These are phyloP conservation scores for Nicotiana obtusifolia DNA, from an alignment of 257 asterid genomes.

Conservation along the genomic window DNA sequence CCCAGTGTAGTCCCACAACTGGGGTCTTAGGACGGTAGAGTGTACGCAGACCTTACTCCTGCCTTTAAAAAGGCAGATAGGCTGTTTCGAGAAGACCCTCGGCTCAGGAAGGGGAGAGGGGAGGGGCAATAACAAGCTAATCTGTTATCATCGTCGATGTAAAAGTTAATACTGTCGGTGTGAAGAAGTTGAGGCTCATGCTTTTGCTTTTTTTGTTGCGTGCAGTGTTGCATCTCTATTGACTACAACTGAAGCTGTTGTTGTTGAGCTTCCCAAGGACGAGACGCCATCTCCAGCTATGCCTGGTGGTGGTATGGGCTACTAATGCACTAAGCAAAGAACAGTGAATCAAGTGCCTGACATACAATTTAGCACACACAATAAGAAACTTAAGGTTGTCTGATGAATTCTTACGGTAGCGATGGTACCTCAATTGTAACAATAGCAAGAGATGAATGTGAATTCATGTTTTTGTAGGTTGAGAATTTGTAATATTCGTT, in stretches of 20 bases:
- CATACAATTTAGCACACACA: neutral
- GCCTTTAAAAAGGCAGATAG: too few relatives aligned
- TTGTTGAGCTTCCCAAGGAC: constrained; percentile 39
- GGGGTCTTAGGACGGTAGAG: too few relatives aligned
- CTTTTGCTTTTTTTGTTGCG: neutral
- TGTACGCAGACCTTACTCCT: too few relatives aligned
- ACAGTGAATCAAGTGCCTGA: neutral
- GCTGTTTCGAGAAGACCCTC: too few relatives aligned
- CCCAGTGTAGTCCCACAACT: too few relatives aligned
- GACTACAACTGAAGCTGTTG: constrained; percentile 56
- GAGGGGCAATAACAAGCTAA: too few relatives aligned
- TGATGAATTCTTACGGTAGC: neutral
- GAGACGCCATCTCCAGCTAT: constrained; percentile 31
- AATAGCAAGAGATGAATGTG: neutral
- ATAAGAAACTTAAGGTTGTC: neutral
- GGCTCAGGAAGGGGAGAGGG: too few relatives aligned
- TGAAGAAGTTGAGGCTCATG: neutral
- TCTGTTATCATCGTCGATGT: neutral
- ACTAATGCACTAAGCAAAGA: constrained; percentile 1
- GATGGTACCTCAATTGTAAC: constrained; percentile 1
- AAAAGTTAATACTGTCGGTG: neutral
- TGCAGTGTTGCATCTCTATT: constrained; percentile 43
- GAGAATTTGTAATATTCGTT: neutral
- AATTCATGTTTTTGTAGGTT: constrained; percentile 11
- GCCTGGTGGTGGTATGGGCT: constrained; percentile 33